Percentiles rank a stretch among this genome's conserved stretches.
Evolutionary conservation across 1,139 yeast species (phyloP).

Genomic region (Taphrina sp.): DNA sequence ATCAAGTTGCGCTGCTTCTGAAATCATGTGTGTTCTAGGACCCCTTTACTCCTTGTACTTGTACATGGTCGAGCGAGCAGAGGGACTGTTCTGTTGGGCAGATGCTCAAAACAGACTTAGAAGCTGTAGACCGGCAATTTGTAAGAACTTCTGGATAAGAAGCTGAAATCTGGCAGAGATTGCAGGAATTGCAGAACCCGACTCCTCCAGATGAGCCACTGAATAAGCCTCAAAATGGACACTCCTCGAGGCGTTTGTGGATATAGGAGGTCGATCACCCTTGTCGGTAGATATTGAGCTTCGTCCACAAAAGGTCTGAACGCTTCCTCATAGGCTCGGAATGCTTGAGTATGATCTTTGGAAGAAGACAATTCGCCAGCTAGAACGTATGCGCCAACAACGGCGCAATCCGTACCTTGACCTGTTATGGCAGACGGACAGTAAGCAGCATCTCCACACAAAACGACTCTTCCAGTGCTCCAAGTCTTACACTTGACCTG

Average conservation of each 20-base stretch:
- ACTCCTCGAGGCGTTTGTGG: not conserved
- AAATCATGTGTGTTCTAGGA: too few species aligned
- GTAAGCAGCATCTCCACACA: slow-evolving; percentile 22
- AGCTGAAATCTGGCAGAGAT: too few species aligned
- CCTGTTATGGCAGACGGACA: slow-evolving; percentile 26
- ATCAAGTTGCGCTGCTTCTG: too few species aligned
- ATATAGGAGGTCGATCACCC: not conserved
- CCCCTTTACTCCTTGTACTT: too few species aligned
- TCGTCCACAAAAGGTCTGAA: slow-evolving; percentile 8
- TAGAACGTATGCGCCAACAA: slow-evolving; percentile 19
- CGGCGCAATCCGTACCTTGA: slow-evolving; percentile 6
- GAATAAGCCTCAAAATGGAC: too few species aligned
- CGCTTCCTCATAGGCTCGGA: not conserved
- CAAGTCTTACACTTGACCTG: slow-evolving; percentile 8
- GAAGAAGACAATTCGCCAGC: slow-evolving; percentile 10
- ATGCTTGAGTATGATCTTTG: not conserved
- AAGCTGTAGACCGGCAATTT: too few species aligned
- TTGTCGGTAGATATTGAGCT: slow-evolving; percentile 28
- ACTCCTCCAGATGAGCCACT: too few species aligned
- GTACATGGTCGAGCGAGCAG: too few species aligned
- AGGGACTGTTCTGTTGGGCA: too few species aligned
- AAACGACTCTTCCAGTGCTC: slow-evolving; percentile 11
- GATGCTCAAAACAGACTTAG: too few species aligned
- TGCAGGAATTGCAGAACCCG: too few species aligned
- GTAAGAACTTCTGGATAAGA: too few species aligned